These are phyloP conservation scores for Pichia sp. DNA, from an alignment of 1,139 yeast genomes.

Conservation along the genomic window DNA sequence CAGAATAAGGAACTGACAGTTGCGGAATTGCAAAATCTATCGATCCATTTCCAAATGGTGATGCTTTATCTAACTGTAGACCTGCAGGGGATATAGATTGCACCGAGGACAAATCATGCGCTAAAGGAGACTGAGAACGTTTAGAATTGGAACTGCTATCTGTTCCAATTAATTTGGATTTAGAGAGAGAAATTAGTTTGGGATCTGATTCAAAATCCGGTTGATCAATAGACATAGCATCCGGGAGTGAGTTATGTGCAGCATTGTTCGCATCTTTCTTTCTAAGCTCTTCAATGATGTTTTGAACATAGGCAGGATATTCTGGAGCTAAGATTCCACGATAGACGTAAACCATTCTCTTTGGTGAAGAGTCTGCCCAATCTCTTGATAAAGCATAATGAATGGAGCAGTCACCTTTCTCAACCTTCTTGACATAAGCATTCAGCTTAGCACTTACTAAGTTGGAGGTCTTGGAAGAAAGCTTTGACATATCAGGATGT, in stretches of 20 bases:
- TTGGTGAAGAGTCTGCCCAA: constrained; percentile 87
- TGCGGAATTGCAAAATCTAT: constrained; percentile 46
- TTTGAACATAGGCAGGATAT: constrained; percentile 64
- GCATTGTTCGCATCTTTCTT: constrained; percentile 31
- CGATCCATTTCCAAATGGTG: constrained; percentile 47
- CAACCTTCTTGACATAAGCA: constrained; percentile 79
- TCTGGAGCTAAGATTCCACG: constrained; percentile 71
- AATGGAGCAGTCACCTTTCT: constrained; percentile 66
- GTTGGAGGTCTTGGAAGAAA: constrained; percentile 77
- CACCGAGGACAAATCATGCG: constrained; percentile 14
- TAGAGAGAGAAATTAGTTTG: constrained; percentile 10
- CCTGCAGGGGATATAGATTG: constrained; percentile 30
- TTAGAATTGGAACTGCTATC: constrained; percentile 3
- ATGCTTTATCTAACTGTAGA: constrained; percentile 26
- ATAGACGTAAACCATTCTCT: constrained; percentile 82
- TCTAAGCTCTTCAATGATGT: constrained; percentile 38
- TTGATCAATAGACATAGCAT: constrained; percentile 13
- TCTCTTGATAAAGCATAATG: constrained; percentile 74
- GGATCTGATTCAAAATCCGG: constrained; percentile 12
- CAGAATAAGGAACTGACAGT: constrained; percentile 62
- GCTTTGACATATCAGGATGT: constrained; percentile 77
- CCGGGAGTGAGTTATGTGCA: constrained; percentile 12
- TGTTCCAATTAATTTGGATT: neutral
- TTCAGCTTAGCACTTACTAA: constrained; percentile 75
- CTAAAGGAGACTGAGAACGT: constrained; percentile 8